Evolutionary conservation across 139 green algal genomes (phyloP).

Genomic region (Coelastrella sp.): DNA sequence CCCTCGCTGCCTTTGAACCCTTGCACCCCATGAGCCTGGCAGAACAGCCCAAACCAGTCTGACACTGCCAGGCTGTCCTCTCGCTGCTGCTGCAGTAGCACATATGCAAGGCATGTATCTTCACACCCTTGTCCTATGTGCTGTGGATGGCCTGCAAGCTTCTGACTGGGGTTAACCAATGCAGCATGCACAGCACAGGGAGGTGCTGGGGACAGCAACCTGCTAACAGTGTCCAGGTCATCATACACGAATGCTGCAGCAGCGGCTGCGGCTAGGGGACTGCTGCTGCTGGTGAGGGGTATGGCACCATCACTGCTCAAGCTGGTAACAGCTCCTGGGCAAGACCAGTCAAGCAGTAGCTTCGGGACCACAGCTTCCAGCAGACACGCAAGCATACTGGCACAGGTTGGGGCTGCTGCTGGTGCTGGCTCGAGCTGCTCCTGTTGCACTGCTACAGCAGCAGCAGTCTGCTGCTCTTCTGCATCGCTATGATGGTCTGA

Average conservation of each 20-base stretch:
- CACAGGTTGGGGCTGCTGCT: slow-evolving; percentile 31
- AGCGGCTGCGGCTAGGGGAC: neutral
- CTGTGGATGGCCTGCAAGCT: neutral
- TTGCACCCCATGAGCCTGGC: neutral
- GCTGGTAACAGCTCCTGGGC: neutral
- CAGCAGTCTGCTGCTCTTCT: neutral
- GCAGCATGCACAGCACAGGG: slow-evolving; percentile 18
- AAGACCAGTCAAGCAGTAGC: slow-evolving; percentile 36
- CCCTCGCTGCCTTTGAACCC: slow-evolving; percentile 13
- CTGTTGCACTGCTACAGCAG: neutral
- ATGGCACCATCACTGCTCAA: neutral
- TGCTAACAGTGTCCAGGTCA: neutral
- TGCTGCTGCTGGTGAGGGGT: slow-evolving; percentile 25
- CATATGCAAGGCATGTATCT: slow-evolving; percentile 40
- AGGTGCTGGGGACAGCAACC: neutral
- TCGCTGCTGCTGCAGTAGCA: slow-evolving; percentile 27
- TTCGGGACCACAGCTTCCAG: slow-evolving; percentile 23
- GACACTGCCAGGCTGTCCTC: slow-evolving; percentile 27
- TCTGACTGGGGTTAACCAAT: neutral
- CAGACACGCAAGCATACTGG: neutral
- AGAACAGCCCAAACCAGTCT: slow-evolving; percentile 48
- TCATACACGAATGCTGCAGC: slow-evolving; percentile 4
- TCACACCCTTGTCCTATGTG: neutral
- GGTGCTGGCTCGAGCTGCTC: neutral
- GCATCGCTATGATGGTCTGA: neutral